Conservation (phyloP, 2,329 filamentous ascomycete genomes). For the Aspergillus hiratsukae region DNA sequence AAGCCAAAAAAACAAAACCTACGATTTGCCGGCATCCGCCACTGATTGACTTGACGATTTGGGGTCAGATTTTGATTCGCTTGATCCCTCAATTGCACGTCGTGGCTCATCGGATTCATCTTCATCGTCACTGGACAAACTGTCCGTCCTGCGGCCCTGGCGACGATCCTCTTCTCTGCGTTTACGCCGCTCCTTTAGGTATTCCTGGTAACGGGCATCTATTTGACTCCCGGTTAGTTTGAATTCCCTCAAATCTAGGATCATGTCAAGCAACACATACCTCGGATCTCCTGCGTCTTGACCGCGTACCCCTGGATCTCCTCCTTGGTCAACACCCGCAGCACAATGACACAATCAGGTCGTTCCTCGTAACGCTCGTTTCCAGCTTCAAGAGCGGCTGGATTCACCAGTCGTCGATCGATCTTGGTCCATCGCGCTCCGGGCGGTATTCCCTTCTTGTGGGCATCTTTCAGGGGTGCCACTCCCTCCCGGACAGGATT, state of each 20-base stretch:
- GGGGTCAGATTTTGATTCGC: conserved; percentile 14
- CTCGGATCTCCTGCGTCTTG: conserved; percentile 75
- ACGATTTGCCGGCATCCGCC: conserved; percentile 4
- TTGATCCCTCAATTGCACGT: conserved; percentile 30
- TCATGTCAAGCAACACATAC: conserved; percentile 44
- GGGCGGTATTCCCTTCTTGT: conserved; percentile 65
- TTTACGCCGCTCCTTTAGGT: conserved; percentile 33
- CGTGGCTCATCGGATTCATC: conserved; percentile 27
- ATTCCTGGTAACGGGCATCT: conserved; percentile 36
- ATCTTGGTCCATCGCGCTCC: conserved; percentile 93
- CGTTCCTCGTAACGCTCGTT: conserved; percentile 88
- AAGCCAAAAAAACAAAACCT: background rate
- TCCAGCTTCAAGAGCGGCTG: conserved; percentile 77
- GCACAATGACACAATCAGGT: conserved; percentile 89
- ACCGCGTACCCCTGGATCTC: conserved; percentile 85
- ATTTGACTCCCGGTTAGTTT: conserved; percentile 10
- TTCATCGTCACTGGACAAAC: conserved; percentile 35
- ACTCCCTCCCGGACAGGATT: conserved; percentile 84
- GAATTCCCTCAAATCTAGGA: background rate
- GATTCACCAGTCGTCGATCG: conserved; percentile 80
- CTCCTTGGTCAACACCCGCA: conserved; percentile 79
- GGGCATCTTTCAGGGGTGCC: conserved; percentile 85
- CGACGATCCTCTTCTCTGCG: conserved; percentile 43
- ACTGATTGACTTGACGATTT: background rate
- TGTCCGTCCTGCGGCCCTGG: conserved; percentile 24